Conservation (phyloP, 306 rosid genomes). For the Acacia confusa region DNA sequence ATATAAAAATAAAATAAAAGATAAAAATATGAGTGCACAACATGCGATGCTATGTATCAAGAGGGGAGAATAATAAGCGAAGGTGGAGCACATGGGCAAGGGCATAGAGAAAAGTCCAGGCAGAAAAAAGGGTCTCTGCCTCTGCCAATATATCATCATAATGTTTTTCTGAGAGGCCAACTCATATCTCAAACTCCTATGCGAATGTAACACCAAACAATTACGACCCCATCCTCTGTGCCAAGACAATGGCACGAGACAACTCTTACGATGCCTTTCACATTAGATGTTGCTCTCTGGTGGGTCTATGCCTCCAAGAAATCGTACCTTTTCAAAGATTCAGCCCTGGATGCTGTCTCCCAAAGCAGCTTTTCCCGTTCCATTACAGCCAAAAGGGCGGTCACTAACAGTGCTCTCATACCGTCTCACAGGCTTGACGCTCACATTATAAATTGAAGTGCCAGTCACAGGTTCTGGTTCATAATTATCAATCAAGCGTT, state of each 20-base stretch:
- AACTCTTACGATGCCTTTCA: slow-evolving; percentile 36
- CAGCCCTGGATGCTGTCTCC: slow-evolving; percentile 54
- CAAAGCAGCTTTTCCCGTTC: slow-evolving; percentile 32
- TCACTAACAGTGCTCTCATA: not conserved
- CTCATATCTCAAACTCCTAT: slow-evolving; percentile 26
- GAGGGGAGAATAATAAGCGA: slow-evolving; percentile 33
- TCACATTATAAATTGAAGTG: slow-evolving; percentile 32
- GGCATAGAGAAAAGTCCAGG: slow-evolving; percentile 48
- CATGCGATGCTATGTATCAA: slow-evolving; percentile 28
- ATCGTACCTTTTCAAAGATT: slow-evolving; percentile 50
- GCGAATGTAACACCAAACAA: slow-evolving; percentile 31
- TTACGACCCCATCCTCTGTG: not conserved
- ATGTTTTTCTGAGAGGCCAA: slow-evolving; percentile 35
- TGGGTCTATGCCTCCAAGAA: slow-evolving; percentile 46
- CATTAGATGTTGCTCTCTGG: slow-evolving; percentile 32
- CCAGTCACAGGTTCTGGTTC: slow-evolving; percentile 21
- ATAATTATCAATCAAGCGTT: not conserved
- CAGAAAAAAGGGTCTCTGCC: slow-evolving; percentile 25
- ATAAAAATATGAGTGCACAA: not conserved
- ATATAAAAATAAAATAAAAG: no score
- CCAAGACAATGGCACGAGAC: slow-evolving; percentile 44
- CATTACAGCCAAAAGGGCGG: slow-evolving; percentile 31
- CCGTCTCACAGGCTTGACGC: not conserved
- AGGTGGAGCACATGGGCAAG: slow-evolving; percentile 47
- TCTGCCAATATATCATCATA: slow-evolving; percentile 22